Evolutionary conservation across 306 rosid species (phyloP).

Genomic region (Psophocarpus tetragonolobus): DNA sequence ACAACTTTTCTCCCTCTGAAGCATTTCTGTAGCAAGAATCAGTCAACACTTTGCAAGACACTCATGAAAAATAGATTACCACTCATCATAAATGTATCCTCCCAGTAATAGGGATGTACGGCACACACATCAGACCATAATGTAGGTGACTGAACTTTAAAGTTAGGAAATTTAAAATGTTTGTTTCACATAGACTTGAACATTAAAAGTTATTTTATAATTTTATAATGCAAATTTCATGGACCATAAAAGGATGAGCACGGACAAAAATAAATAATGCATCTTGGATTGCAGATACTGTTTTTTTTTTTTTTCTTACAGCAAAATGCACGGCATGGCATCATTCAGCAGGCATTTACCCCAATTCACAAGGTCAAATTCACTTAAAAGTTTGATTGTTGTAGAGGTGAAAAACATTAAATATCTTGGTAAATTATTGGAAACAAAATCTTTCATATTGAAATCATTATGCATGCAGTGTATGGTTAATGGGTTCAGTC

Average conservation of each 20-base stretch:
- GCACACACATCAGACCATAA: slow-evolving; percentile 23
- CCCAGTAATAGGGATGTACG: slow-evolving; percentile 10
- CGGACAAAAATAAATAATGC: not conserved
- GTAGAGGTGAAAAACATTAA: not conserved
- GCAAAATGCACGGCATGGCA: not conserved
- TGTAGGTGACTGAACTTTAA: slow-evolving; percentile 24
- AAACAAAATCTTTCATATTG: slow-evolving; percentile 14
- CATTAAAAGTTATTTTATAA: not conserved
- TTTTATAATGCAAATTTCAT: not conserved
- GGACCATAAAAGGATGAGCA: not conserved
- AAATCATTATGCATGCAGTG: not conserved
- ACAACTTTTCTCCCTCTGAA: slow-evolving; percentile 87
- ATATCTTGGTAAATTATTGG: not conserved
- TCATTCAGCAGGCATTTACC: not conserved
- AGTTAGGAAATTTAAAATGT: slow-evolving; percentile 8
- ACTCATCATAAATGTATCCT: slow-evolving; percentile 10
- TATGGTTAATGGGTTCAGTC: not conserved
- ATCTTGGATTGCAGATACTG: not conserved
- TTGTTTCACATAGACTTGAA: slow-evolving; percentile 16
- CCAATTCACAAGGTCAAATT: slow-evolving; percentile 1
- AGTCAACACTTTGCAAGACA: slow-evolving; percentile 52
- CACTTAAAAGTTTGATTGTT: not conserved
- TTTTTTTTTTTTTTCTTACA: not conserved
- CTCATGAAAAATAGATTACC: not conserved
- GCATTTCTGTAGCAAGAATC: slow-evolving; percentile 87